phyloP scores from a whole-genome alignment of 306 rosid genomes.

The Sindora glabra region DNA sequence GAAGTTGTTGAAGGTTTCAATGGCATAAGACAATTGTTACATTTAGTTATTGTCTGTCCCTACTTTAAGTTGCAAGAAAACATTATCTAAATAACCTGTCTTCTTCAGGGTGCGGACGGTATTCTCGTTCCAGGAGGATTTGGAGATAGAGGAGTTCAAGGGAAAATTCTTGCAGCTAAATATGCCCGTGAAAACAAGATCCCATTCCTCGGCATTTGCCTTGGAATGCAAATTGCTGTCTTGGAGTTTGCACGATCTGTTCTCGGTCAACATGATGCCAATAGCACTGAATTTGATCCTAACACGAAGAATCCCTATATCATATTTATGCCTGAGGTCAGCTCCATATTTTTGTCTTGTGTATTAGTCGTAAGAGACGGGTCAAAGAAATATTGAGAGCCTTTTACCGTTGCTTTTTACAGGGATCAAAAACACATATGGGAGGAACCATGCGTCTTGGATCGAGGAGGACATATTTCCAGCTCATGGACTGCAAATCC shows the following conservation, averaged over 20 bases:
- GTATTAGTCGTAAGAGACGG: neutral
- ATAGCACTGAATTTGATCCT: slow-evolving; percentile 81
- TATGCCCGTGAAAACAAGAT: slow-evolving; percentile 76
- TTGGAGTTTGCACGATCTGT: slow-evolving; percentile 78
- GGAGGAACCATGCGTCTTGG: slow-evolving; percentile 98
- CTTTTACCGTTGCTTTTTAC: neutral
- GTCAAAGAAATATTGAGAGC: neutral
- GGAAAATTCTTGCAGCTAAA: slow-evolving; percentile 80
- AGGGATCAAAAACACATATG: slow-evolving; percentile 97
- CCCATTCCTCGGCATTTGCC: slow-evolving; percentile 89
- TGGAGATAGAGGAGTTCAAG: slow-evolving; percentile 88
- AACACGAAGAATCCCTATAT: slow-evolving; percentile 65
- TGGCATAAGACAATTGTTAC: neutral
- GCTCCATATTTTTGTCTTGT: slow-evolving; percentile 26
- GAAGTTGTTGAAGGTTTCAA: slow-evolving; percentile 67
- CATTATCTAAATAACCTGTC: neutral
- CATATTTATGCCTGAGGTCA: slow-evolving; percentile 96
- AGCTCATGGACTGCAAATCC: slow-evolving; percentile 61
- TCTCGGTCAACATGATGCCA: slow-evolving; percentile 70
- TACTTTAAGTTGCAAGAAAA: neutral
- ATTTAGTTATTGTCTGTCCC: neutral
- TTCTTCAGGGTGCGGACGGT: slow-evolving; percentile 87
- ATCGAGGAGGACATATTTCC: slow-evolving; percentile 79
- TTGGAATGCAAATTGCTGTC: slow-evolving; percentile 94
- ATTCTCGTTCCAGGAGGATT: slow-evolving; percentile 93